These are phyloP conservation scores for Chalciporus sphaerocephalus DNA, from an alignment of 768 basidiomycete genomes.

Conservation along the genomic window DNA sequence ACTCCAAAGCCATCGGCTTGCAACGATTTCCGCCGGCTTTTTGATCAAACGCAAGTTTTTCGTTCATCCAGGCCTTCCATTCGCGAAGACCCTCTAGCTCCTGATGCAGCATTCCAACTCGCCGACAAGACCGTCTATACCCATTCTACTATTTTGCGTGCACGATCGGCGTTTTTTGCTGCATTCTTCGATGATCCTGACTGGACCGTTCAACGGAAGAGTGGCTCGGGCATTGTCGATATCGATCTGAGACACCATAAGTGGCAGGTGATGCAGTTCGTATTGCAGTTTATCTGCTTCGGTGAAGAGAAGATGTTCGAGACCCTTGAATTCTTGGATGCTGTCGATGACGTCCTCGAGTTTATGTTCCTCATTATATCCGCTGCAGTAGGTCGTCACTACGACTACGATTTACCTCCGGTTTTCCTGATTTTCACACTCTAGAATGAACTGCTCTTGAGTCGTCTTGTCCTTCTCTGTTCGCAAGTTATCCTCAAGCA, in stretches of 20 bases:
- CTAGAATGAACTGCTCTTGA: conserved; percentile 86
- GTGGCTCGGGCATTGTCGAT: conserved; percentile 47
- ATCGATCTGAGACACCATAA: conserved; percentile 68
- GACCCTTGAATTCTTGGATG: conserved; percentile 56
- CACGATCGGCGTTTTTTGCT: conserved; percentile 79
- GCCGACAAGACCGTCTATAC: conserved; percentile 60
- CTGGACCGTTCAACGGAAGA: conserved; percentile 71
- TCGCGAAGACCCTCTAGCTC: conserved; percentile 33
- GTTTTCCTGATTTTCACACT: not conserved
- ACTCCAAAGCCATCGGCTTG: conserved; percentile 45
- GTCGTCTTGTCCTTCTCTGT: conserved; percentile 78
- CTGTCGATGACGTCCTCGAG: conserved; percentile 73
- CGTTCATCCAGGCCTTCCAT: conserved; percentile 5
- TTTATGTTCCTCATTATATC: conserved; percentile 86
- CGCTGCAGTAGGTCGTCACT: conserved; percentile 57
- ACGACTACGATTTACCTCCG: not conserved
- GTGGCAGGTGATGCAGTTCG: conserved; percentile 72
- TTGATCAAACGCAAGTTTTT: conserved; percentile 27
- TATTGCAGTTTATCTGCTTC: conserved; percentile 73
- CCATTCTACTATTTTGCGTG: conserved; percentile 75
- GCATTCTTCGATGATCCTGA: conserved; percentile 77
- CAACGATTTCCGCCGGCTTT: conserved; percentile 48
- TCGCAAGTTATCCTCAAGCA: conserved; percentile 67
- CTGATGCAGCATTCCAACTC: conserved; percentile 72
- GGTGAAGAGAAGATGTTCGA: conserved; percentile 73